A percentile compares a stretch with the other conserved stretches of the same genome.
Conservation (phyloP, 495 filamentous ascomycete genomes). For the Saxophila tyrrhenica region DNA sequence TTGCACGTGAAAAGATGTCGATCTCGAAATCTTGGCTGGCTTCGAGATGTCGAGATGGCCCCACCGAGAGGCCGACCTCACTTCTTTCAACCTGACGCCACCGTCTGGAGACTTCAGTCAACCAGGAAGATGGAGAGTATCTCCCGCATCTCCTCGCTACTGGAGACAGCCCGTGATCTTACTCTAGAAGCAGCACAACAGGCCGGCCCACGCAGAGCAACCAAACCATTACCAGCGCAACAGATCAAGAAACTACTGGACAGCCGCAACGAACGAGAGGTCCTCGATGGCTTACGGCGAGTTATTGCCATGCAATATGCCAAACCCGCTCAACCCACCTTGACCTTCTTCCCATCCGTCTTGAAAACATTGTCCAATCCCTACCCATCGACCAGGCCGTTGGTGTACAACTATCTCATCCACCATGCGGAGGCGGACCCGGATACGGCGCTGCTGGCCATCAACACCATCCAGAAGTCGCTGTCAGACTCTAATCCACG, state of each 20-base stretch:
- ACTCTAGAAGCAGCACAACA: constrained; percentile 82
- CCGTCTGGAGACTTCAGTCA: background rate
- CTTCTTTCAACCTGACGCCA: background rate
- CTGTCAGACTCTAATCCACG: constrained; percentile 84
- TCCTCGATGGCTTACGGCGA: constrained; percentile 80
- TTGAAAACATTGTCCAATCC: constrained; percentile 93
- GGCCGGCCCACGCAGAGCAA: constrained; percentile 39
- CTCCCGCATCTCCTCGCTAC: constrained; percentile 77
- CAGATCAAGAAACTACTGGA: constrained; percentile 93
- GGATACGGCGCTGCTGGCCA: constrained; percentile 86
- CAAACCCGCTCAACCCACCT: constrained; percentile 53
- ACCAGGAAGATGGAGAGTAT: constrained; percentile 73
- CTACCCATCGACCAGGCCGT: constrained; percentile 86
- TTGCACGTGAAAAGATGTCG: background rate
- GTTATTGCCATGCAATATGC: constrained; percentile 93
- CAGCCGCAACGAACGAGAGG: constrained; percentile 83
- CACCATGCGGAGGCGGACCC: constrained; percentile 92
- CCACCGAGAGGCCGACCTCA: background rate
- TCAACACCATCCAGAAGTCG: constrained; percentile 97
- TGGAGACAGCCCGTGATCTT: constrained; percentile 94
- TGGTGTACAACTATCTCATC: constrained; percentile 95
- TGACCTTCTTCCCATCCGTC: constrained; percentile 83
- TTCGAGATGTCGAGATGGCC: background rate
- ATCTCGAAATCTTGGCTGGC: background rate
- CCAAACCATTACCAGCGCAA: constrained; percentile 36